These are phyloP conservation scores for Mycena albidolilacea DNA, from an alignment of 768 basidiomycete species.

Conservation along the genomic window DNA sequence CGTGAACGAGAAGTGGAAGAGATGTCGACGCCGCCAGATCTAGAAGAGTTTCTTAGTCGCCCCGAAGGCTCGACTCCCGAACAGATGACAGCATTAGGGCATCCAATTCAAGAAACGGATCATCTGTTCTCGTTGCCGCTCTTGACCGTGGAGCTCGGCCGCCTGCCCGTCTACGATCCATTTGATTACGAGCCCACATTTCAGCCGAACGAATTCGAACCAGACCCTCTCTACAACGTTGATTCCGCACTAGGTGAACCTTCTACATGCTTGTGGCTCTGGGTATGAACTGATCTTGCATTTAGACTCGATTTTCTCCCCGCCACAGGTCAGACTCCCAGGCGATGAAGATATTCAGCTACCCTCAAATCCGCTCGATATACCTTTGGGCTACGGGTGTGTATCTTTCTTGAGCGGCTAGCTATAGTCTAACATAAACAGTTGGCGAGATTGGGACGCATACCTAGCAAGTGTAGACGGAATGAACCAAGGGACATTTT, in stretches of 20 bases:
- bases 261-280: no score
- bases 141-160: conserved; percentile 9
- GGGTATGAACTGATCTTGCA: background rate
- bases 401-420: background rate
- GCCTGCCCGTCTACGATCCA: conserved; percentile 12
- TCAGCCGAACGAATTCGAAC: background rate
- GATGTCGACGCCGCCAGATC: background rate
- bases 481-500: background rate
- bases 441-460: conserved; percentile 9
- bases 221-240: background rate
- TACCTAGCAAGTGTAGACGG: conserved; percentile 15
- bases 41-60: background rate
- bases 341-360: background rate
- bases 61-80: background rate
- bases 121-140: conserved; percentile 22
- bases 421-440: background rate
- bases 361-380: background rate
- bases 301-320: background rate
- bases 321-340: background rate
- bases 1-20: conserved; percentile 9
- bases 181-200: conserved; percentile 22
- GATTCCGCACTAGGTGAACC: background rate
- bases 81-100: conserved; percentile 7
- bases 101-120: conserved; percentile 3
- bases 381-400: background rate